Evolutionary conservation across 805 yeast genomes (phyloP), one percentile per base, ranked within the genome.

Genomic region (Lipomyces starkeyi): DNA sequence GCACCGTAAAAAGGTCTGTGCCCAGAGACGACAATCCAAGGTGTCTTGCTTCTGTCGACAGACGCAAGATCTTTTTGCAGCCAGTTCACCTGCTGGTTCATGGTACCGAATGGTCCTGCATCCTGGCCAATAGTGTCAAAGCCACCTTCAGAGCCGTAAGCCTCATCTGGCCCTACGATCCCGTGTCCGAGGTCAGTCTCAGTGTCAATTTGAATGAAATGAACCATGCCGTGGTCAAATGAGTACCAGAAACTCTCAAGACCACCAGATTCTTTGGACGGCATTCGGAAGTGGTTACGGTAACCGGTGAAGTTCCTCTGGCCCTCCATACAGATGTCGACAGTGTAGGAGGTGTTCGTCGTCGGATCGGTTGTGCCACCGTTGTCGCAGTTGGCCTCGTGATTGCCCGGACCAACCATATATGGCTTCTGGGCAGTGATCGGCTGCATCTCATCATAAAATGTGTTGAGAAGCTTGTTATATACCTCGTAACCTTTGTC

Each of bases 251-350:
- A 70, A 53, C 73, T 75, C 9, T 65, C 49, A 17, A 53, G 53
- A 20, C 72, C 74, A 17, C 71, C 73, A 43, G 75, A 64, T 55
- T 69, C 75, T 22, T 35, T 59, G 20, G 63, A 17, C 20, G 78
- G 78, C 78, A 75, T 75, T 52, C 71, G 65, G 72, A 72, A 75
- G 58, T 73, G 76, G 54, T 66, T 60, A 34, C 61, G 66, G 61
- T 69, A 74, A 3, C 73, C 76, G n/a, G 76, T 66, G 58, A 75
- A 75, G 57, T 76, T 76, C n/a, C 71, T 58, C 63, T 75, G 77
- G 6, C 65, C 65, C 32, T 27, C 53, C n/a, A 62, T 34, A 37
- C 65, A 62, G 34, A 62, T 27, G 25, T 61, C 25, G 40, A 62
- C 47, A 20, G 32, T 62, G 66, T 62, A 62, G n/a, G 35, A 13